Evolutionary conservation across 1,139 yeast genomes (phyloP).

Genomic region (Kodamaea derodonti): DNA sequence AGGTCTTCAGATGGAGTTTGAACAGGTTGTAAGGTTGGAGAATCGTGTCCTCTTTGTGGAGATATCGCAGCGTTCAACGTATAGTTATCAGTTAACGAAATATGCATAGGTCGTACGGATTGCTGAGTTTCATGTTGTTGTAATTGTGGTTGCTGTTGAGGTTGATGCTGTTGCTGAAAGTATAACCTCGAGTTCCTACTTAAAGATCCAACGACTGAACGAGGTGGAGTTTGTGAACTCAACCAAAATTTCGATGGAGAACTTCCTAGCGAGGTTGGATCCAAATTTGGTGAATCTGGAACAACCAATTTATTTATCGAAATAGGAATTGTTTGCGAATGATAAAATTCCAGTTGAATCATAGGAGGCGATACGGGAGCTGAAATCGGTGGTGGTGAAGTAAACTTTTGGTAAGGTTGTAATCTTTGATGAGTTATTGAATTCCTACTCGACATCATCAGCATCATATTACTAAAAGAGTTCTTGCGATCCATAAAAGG

Average conservation of each 20-base stretch:
- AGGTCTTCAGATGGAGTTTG: constrained; percentile 43
- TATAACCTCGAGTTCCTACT: constrained; percentile 17
- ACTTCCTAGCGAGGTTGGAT: constrained; percentile 51
- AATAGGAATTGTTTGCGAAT: constrained; percentile 29
- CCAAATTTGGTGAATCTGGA: constrained; percentile 52
- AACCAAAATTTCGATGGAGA: constrained; percentile 56
- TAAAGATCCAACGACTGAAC: constrained; percentile 23
- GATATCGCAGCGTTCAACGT: constrained; percentile 6
- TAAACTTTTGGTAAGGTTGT: constrained; percentile 35
- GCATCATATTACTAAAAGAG: constrained; percentile 20
- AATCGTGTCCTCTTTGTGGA: constrained; percentile 23
- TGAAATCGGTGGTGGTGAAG: constrained; percentile 26
- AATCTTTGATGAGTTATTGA: constrained; percentile 32
- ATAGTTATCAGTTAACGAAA: constrained; percentile 8
- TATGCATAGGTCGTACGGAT: constrained; percentile 8
- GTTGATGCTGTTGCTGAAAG: constrained; percentile 15
- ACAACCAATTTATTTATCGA: constrained; percentile 13
- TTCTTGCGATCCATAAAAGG: constrained; percentile 18
- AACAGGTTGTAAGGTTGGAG: constrained; percentile 41
- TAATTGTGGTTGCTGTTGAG: constrained; percentile 5
- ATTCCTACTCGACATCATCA: constrained; percentile 20
- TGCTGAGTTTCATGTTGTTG: constrained; percentile 3
- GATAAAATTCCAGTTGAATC: constrained; percentile 9
- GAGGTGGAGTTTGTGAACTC: constrained; percentile 51
- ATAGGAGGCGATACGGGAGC: constrained; percentile 5